phyloP scores from a whole-genome alignment of 1,139 yeast species.

The Candida labiduridarum region DNA sequence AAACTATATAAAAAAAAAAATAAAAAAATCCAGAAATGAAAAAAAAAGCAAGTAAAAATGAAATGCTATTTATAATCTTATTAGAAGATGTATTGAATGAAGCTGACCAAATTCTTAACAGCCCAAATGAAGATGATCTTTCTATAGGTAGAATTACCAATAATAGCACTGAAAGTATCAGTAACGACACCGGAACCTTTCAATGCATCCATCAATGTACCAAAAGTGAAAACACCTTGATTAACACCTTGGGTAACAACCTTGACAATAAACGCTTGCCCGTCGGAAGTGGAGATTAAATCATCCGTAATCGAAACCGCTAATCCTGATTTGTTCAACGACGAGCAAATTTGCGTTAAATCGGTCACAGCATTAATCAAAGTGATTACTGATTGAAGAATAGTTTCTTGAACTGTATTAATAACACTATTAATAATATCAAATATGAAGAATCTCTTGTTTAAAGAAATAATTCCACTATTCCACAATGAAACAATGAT shows the following conservation, averaged over 20 bases:
- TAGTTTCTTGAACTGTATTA: constrained; percentile 13
- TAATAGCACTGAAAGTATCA: constrained; percentile 14
- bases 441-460: constrained; percentile 13
- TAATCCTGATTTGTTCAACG: constrained; percentile 33
- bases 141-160: constrained; percentile 15
- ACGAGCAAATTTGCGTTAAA: constrained; percentile 24
- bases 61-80: background rate
- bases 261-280: constrained; percentile 23
- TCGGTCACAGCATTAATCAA: constrained; percentile 20
- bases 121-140: constrained; percentile 18
- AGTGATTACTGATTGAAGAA: constrained; percentile 14
- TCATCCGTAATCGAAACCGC: constrained; percentile 27
- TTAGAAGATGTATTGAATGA: constrained; percentile 15
- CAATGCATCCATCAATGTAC: constrained; percentile 14
- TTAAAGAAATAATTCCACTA: constrained; percentile 16
- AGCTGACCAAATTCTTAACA: constrained; percentile 14
- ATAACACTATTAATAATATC: constrained; percentile 17
- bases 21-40: background rate
- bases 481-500: constrained; percentile 21
- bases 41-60: background rate
- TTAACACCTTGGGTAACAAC: constrained; percentile 21
- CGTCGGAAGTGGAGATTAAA: constrained; percentile 23
- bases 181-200: constrained; percentile 14
- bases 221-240: constrained; percentile 22
- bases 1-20: background rate